These are phyloP conservation scores for Suillus cothurnatus DNA, from an alignment of 768 basidiomycete genomes.

Conservation along the genomic window DNA sequence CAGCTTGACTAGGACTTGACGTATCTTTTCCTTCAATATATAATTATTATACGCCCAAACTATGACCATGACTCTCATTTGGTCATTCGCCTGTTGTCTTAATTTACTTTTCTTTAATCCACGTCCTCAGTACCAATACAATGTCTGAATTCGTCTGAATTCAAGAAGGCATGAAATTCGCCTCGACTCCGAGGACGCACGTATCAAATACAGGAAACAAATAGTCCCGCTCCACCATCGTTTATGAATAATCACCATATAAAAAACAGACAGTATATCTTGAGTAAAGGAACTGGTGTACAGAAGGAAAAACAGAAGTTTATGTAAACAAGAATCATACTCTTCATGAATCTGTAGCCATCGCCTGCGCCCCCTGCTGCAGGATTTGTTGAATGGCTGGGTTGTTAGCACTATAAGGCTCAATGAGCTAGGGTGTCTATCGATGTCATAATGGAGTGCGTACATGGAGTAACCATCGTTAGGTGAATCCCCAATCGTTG, in stretches of 20 bases:
- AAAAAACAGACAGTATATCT: neutral
- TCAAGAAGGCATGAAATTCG: neutral
- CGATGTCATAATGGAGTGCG: constrained; percentile 5
- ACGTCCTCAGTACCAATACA: neutral
- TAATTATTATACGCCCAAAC: neutral
- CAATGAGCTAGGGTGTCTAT: neutral
- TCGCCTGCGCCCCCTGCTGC: neutral
- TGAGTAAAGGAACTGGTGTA: neutral
- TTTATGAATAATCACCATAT: neutral
- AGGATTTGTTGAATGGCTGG: constrained; percentile 1
- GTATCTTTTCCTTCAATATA: neutral
- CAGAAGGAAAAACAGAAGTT: neutral
- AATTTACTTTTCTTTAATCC: neutral
- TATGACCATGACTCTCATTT: neutral
- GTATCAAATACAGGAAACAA: neutral
- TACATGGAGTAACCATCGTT: constrained; percentile 63
- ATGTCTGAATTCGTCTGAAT: neutral
- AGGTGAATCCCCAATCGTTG: constrained; percentile 53
- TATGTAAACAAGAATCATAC: neutral
- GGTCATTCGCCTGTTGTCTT: neutral
- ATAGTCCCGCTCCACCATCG: neutral
- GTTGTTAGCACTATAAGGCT: neutral
- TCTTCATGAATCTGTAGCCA: neutral
- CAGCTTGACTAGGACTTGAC: neutral
- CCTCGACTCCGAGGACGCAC: no score